Evolutionary conservation across 2,329 filamentous ascomycete species (phyloP), one percentile per base, ranked within the genome.

Genomic region (Phyllosticta ampelicida): DNA sequence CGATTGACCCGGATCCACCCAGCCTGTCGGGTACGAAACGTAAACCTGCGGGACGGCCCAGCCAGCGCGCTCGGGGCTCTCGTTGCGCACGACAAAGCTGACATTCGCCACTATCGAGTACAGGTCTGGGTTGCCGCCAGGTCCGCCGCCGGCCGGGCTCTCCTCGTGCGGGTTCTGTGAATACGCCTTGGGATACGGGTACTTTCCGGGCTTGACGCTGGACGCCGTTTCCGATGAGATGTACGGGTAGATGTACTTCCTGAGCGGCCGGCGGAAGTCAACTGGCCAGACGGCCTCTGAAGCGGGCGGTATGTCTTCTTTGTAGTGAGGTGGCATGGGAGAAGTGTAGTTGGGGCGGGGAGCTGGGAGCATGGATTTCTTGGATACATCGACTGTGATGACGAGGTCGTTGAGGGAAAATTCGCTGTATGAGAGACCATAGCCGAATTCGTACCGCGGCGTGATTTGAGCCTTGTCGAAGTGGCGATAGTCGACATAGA

Each of bases 131-230:
- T 82, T 78, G 0, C 82, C 82, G 10, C 82, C 82, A 60, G 85
- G 80, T 8, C 79, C 86, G 48, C 87, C 87, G 36, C 87, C 86
- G 0, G 86, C 86, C 0, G 75, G 75, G n/a, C 85, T 88, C 8
- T 65, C 66, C 23, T 52, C 26, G 19, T n/a, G 28, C n/a, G 55
- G 57, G 48, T 74, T 66, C 54, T 79, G 79, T 63, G 78, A 73
- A 71, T 82, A 88, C 26, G 78, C 83, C 1, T 74, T 74, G 1
- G 79, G 85, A 64, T 80, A 86, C 21, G 69, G 72, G 48, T 63
- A 65, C 6, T n/a, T 16, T 4, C 36, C 36, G 5, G 16, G 16
- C 6, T n/a, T 44, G 36, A n/a, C 13, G 9, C 65, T 74, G 9
- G 69, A 69, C 61, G 73, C 69, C 13, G 80, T 75, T 9, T 76